Conservation (phyloP, 1,284 basidiomycete genomes). For the Austropuccinia psidii region DNA sequence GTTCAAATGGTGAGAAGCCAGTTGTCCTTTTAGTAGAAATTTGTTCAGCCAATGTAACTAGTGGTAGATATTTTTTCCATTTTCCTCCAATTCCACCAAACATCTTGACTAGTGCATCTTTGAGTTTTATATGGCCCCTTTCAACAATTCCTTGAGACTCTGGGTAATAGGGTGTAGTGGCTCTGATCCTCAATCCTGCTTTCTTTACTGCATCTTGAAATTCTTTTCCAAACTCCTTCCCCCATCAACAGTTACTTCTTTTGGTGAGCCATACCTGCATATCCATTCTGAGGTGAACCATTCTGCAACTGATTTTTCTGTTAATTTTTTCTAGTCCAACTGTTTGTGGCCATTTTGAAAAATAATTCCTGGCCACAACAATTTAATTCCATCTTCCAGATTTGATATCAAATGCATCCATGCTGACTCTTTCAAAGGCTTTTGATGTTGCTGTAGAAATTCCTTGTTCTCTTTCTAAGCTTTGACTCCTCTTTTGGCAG, state of each 20-base stretch:
- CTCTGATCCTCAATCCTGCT: no score
- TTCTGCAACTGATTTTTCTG: neutral
- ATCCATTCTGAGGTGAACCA: no score
- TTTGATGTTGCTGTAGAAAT: neutral
- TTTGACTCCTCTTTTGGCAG: neutral
- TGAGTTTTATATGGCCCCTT: neutral
- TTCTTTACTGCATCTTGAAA: no score
- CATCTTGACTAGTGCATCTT: constrained; percentile 1
- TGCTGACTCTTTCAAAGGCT: neutral
- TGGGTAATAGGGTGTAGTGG: neutral
- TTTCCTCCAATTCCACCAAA: neutral
- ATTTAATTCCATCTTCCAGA: constrained; percentile 10
- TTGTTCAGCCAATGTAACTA: no score
- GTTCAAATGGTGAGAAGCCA: neutral
- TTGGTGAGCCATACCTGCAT: no score
- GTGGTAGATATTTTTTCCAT: no score
- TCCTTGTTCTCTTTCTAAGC: neutral
- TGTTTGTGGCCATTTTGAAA: constrained; percentile 28
- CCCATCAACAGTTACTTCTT: no score
- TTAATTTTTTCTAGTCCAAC: neutral
- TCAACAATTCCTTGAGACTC: constrained; percentile 17
- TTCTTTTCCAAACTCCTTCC: no score
- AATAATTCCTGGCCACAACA: constrained; percentile 27
- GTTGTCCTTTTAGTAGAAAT: no score
- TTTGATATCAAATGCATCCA: constrained; percentile 20